These are phyloP conservation scores for Parathielavia hyrcaniae DNA, from an alignment of 495 filamentous ascomycete genomes.

Conservation along the genomic window DNA sequence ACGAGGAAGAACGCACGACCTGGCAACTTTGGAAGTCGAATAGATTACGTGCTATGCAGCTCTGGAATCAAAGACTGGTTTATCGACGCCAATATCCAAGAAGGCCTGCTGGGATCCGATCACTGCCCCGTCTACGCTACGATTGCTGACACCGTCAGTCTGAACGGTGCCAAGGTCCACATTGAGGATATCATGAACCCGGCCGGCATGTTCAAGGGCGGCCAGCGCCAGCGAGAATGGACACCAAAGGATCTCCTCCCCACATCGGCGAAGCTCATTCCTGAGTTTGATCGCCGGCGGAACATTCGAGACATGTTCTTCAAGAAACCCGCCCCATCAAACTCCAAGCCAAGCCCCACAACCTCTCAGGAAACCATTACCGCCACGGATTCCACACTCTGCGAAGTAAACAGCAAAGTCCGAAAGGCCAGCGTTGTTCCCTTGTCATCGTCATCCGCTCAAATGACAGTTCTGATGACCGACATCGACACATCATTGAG, in stretches of 20 bases:
- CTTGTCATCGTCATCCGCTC: constrained; percentile 12
- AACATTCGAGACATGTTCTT: constrained; percentile 93
- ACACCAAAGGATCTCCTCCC: constrained; percentile 59
- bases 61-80: constrained; percentile 80
- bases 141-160: constrained; percentile 43
- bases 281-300: constrained; percentile 76
- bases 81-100: constrained; percentile 82
- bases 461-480: constrained; percentile 3
- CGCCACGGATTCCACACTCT: neutral
- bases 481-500: neutral
- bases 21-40: constrained; percentile 83
- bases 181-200: constrained; percentile 78
- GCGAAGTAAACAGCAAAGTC: neutral
- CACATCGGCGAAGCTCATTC: constrained; percentile 73
- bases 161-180: constrained; percentile 44
- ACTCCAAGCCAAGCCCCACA: constrained; percentile 7
- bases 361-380: neutral
- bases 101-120: constrained; percentile 91
- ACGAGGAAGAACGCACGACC: constrained; percentile 62
- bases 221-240: constrained; percentile 62
- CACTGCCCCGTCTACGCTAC: constrained; percentile 78
- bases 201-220: constrained; percentile 63
- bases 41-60: constrained; percentile 88
- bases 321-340: constrained; percentile 40
- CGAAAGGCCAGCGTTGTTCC: neutral